Conservation (phyloP, 2,329 filamentous ascomycete species). For the Xylaria sp. region DNA sequence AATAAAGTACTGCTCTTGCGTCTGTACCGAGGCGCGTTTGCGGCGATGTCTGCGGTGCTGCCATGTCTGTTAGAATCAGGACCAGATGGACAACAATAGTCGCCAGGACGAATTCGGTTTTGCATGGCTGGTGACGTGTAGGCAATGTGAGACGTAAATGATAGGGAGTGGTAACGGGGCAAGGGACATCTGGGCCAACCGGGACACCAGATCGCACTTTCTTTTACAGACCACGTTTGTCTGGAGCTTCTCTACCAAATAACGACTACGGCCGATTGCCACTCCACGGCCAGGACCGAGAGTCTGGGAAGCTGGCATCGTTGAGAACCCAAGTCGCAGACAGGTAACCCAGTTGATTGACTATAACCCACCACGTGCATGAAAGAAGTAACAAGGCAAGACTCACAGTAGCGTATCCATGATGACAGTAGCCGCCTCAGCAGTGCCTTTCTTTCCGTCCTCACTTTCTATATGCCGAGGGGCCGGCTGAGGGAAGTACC, state of each 20-base stretch:
- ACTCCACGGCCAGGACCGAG: background rate
- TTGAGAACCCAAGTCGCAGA: background rate
- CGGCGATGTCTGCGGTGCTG: conserved; percentile 91
- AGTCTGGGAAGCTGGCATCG: conserved; percentile 1
- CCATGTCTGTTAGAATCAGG: conserved; percentile 50
- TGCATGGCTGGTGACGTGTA: conserved; percentile 29
- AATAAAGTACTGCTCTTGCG: conserved; percentile 96
- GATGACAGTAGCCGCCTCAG: conserved; percentile 26
- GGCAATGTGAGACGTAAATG: background rate
- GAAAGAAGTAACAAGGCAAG: conserved; percentile 35
- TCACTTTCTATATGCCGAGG: background rate
- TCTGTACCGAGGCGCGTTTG: conserved; percentile 88
- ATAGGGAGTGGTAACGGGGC: background rate
- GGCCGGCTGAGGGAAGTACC: conserved; percentile 5
- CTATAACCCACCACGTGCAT: conserved; percentile 17
- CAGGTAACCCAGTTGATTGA: conserved; percentile 16
- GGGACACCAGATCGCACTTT: conserved; percentile 5
- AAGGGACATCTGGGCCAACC: background rate
- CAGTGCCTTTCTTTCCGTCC: conserved; percentile 20
- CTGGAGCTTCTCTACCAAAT: conserved; percentile 9
- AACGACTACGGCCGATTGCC: background rate
- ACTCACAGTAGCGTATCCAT: conserved; percentile 74
- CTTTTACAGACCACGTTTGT: background rate
- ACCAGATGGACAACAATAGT: conserved; percentile 36
- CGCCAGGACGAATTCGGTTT: conserved; percentile 39